Conservation (phyloP, 106 monocot species). For the Acorus gramineus region DNA sequence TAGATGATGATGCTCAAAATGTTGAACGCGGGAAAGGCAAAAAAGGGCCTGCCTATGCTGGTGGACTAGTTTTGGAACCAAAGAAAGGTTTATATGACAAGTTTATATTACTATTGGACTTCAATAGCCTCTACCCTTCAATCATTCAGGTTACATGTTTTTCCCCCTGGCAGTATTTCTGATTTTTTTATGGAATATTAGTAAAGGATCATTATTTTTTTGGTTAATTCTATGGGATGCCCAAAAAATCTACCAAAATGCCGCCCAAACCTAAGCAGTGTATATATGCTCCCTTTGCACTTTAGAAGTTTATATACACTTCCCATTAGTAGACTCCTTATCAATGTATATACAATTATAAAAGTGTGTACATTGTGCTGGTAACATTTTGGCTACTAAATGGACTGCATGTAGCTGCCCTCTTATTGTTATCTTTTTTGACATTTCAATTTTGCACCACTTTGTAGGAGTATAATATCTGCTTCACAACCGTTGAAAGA, state of each 20-base stretch:
- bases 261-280: too few species aligned
- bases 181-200: not conserved
- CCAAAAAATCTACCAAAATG: too few species aligned
- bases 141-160: conserved; percentile 70
- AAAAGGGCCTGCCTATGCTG: conserved; percentile 87
- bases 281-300: too few species aligned
- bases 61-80: conserved; percentile 95
- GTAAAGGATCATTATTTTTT: not conserved
- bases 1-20: conserved; percentile 29
- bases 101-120: conserved; percentile 82
- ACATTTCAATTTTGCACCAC: conserved; percentile 3
- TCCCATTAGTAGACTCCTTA: too few species aligned
- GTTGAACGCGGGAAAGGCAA: conserved; percentile 53
- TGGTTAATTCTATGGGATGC: too few species aligned
- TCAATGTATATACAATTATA: too few species aligned
- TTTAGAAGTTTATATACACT: too few species aligned
- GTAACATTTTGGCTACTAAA: not conserved
- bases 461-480: conserved; percentile 92
- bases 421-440: not conserved
- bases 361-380: too few species aligned
- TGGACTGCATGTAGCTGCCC: not conserved
- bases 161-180: not conserved
- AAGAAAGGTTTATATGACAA: conserved; percentile 95
- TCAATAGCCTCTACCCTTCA: conserved; percentile 97
- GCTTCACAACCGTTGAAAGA: conserved; percentile 90